Evolutionary conservation across 176 grass and related monocot species (phyloP), one percentile per base, ranked within the genome.

Genomic region (Lolium rigidum): DNA sequence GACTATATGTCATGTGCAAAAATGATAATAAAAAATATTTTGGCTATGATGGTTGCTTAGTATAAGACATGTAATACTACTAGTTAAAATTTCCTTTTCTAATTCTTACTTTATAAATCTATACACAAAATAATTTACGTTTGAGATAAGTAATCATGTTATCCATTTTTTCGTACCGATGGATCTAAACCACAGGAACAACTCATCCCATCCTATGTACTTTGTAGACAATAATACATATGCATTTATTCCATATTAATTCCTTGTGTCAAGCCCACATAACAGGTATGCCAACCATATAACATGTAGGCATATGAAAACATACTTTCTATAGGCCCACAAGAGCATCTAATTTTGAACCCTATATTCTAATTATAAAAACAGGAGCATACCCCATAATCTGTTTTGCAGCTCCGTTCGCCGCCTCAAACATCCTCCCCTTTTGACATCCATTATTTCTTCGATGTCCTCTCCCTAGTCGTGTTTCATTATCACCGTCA

Each of bases 281-380:
- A 79, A 46, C 1, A 6, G 14, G 72, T 18, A 18, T 13, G 72
- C 4, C 0, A 14, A 12, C 58, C 58, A 57, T n/a, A 7, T 35
- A 62, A 17, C 4, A 0, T 0, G 14, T 0, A 15, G 13, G n/a
- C 70, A 20, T 43, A 79, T 62, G 8, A 47, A 63, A n/a, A 47
- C 41, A 47, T 25, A 48, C 13, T 6, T 17, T 1, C 14, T 0
- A 26, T 24, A 51, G 46, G 46, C 71, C 71, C 71, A 74, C 14
- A 3, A 9, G 3, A 16, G 2, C n/a, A 16, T 6, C 3, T 79
- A 25, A 0, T 46, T 61, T 46, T 43, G 21, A 79, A 79, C 77
- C 77, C 77, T 79, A 62, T 15, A 46, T 35, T 79, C 9, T 21
- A 5, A 62, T 79, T 79, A 79, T 79, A 79, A 46, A 77, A 62